These are phyloP conservation scores for Plasmodium coatneyi DNA, from an alignment of 169 alveolate genomes.

Conservation along the genomic window DNA sequence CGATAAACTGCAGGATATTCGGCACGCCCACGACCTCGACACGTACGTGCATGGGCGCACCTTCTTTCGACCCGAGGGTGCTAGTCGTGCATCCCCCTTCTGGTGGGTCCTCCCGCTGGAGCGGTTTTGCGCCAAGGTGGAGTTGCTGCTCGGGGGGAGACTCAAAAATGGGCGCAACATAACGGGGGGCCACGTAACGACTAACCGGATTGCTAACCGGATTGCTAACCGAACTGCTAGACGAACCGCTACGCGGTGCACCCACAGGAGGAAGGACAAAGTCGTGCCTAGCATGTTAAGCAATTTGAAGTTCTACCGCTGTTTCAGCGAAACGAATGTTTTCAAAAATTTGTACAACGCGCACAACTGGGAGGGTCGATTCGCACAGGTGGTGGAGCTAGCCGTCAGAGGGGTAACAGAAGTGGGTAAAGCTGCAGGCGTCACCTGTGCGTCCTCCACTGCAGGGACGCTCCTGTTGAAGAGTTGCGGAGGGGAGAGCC, in stretches of 20 bases:
- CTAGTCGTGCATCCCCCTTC: not conserved
- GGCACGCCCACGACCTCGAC: constrained; percentile 35
- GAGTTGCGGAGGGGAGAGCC: not conserved
- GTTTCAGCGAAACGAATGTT: constrained; percentile 30
- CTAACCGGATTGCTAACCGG: not conserved
- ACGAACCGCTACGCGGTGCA: not conserved
- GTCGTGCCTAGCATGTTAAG: not conserved
- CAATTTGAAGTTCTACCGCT: constrained; percentile 28
- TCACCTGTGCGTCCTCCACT: not conserved
- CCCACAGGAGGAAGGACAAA: not conserved
- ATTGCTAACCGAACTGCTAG: not conserved
- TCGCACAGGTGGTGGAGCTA: not conserved
- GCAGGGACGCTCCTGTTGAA: not conserved
- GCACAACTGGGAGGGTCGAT: not conserved
- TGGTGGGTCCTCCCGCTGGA: constrained; percentile 72
- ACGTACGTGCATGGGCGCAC: constrained; percentile 1
- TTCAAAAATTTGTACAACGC: constrained; percentile 34
- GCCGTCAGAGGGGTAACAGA: not conserved
- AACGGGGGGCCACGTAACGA: not conserved
- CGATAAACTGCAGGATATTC: constrained; percentile 13
- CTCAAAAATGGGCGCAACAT: not conserved
- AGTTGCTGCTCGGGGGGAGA: not conserved
- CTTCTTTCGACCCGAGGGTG: not conserved
- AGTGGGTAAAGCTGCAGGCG: not conserved
- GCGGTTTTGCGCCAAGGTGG: constrained; percentile 9